Evolutionary conservation across 129 eudicot genomes (phyloP).

Genomic region (Gnaphalium uliginosum): DNA sequence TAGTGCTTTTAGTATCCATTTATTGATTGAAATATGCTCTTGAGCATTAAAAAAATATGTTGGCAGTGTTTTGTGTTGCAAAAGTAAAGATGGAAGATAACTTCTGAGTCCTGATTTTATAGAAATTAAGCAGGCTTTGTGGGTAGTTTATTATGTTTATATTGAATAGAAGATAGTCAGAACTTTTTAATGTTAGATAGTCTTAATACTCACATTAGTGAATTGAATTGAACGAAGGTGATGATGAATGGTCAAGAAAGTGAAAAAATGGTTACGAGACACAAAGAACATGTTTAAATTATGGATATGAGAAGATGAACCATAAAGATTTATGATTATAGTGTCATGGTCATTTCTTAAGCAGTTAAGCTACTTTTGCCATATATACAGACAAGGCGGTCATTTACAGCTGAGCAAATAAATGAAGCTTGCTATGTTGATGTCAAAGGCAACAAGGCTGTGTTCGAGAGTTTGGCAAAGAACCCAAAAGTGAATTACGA

Average conservation of each 20-base stretch:
- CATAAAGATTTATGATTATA: not conserved
- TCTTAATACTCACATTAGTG: too few relatives aligned
- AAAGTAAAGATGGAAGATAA: not conserved
- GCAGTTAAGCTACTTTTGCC: slow-evolving; percentile 22
- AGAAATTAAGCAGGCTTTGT: too few relatives aligned
- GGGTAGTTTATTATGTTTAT: too few relatives aligned
- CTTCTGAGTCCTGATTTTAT: too few relatives aligned
- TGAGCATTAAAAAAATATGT: not conserved
- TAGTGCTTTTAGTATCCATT: too few relatives aligned
- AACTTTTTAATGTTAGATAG: too few relatives aligned
- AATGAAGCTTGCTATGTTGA: slow-evolving; percentile 62
- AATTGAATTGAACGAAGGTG: too few relatives aligned
- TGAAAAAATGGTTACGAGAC: too few relatives aligned
- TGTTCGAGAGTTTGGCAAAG: slow-evolving; percentile 79
- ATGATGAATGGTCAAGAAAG: too few relatives aligned
- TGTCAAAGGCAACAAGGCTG: slow-evolving; percentile 65
- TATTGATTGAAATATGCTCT: not conserved
- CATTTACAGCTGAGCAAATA: slow-evolving; percentile 56
- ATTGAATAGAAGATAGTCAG: too few relatives aligned
- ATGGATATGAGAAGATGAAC: not conserved
- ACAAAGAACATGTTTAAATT: not conserved
- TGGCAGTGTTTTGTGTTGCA: too few relatives aligned
- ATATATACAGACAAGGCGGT: slow-evolving; percentile 44
- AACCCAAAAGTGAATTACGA: slow-evolving; percentile 76
- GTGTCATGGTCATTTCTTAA: not conserved